These are phyloP conservation scores for Croton laevigatus DNA, from an alignment of 441 rosid species.

Conservation along the genomic window DNA sequence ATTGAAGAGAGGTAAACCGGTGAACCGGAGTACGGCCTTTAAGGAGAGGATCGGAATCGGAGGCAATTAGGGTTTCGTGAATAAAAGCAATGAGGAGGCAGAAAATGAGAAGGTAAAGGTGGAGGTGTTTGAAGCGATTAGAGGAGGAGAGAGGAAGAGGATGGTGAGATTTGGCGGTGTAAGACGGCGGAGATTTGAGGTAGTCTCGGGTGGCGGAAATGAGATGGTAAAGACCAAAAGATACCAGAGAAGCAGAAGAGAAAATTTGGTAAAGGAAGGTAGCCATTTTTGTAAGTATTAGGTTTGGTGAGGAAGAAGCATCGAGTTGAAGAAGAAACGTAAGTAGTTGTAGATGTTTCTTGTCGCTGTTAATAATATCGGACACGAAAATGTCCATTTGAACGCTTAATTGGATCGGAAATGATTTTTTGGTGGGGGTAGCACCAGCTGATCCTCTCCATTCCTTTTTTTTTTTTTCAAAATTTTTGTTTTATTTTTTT, in stretches of 20 bases:
- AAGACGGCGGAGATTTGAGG: conserved; percentile 69
- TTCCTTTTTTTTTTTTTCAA: too few species aligned
- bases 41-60: conserved; percentile 78
- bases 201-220: conserved; percentile 55
- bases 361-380: too few species aligned
- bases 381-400: background rate
- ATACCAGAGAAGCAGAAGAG: conserved; percentile 59
- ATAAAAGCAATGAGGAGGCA: conserved; percentile 64
- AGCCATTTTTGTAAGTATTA: conserved; percentile 35
- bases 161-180: conserved; percentile 79
- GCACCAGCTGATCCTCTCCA: too few species aligned
- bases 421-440: too few species aligned
- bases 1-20: conserved; percentile 71
- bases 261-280: conserved; percentile 57
- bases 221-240: conserved; percentile 76
- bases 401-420: too few species aligned
- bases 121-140: conserved; percentile 51
- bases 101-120: conserved; percentile 50
- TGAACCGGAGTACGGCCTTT: conserved; percentile 88
- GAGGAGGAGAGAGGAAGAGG: conserved; percentile 44
- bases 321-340: background rate
- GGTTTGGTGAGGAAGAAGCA: background rate
- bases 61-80: conserved; percentile 64
- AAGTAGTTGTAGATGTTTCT: background rate
- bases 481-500: too few species aligned